A percentile compares a stretch with the other conserved stretches of the same genome.
Conservation (phyloP, 2,329 filamentous ascomycete genomes). For the Lojkania enalia region DNA sequence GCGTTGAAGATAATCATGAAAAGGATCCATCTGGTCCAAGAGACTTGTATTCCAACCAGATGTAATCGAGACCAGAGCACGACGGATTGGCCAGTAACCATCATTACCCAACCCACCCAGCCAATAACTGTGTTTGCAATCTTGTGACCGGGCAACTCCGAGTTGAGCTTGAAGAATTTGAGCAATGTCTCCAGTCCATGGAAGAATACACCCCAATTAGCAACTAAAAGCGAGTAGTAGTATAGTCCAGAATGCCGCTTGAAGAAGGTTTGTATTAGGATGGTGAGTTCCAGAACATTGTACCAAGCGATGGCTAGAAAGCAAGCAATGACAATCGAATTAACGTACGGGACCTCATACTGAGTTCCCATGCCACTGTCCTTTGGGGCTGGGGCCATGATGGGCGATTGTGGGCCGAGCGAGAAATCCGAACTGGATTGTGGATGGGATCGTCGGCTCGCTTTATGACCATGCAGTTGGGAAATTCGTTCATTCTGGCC, state of each 20-base stretch:
- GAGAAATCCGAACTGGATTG: neutral
- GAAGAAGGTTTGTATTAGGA: constrained; percentile 46
- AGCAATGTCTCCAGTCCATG: constrained; percentile 50
- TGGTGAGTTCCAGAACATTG: constrained; percentile 26
- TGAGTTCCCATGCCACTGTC: constrained; percentile 1
- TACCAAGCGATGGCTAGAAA: constrained; percentile 30
- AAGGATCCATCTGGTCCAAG: constrained; percentile 46
- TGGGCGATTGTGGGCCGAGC: neutral
- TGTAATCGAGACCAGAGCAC: constrained; percentile 64
- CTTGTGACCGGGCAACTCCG: neutral
- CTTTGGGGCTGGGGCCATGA: constrained; percentile 1
- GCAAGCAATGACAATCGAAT: constrained; percentile 12
- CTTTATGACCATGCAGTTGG: neutral
- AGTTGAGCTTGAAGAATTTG: constrained; percentile 32
- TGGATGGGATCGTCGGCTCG: neutral
- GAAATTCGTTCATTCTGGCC: neutral
- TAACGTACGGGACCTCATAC: neutral
- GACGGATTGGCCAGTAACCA: constrained; percentile 62
- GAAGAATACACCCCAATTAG: constrained; percentile 47
- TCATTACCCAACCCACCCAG: constrained; percentile 53
- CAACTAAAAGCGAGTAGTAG: constrained; percentile 51
- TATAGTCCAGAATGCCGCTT: constrained; percentile 48
- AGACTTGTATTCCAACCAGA: constrained; percentile 54
- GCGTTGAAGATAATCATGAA: constrained; percentile 58
- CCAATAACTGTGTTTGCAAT: constrained; percentile 45